Base-by-base conservation (phyloP, 2,329 filamentous ascomycete species). In the Akanthomyces dipterigenus region DNA sequence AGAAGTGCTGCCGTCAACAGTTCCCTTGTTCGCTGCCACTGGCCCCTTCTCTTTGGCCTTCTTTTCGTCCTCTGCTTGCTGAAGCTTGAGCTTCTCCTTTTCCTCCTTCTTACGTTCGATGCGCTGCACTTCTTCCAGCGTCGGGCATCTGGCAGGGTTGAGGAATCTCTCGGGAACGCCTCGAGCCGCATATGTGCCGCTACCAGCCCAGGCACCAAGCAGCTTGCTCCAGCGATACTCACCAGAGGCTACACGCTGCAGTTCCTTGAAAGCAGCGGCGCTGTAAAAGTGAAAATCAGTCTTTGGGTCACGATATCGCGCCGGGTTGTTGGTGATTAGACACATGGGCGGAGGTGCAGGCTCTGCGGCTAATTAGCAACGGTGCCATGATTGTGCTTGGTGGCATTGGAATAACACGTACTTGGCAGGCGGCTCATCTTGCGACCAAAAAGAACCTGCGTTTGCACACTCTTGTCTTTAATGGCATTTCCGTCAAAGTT, bases 261-360 rank as follows among this genome's bases (percentile, higher is more conserved):
- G 88, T 72, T 96, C 87, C 67, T 86, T 86, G 75, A 92, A 97
- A 0, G 92, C 93, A 64, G 88, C 84, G 48, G 85, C 79, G 71
- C 93, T 93, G 65, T 85, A 83, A 74, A 93, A 99, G 1, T 88
- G 85, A 18, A 98, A 80, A 0, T 90, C 90, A 0, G 93, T 98
- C 66, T 84, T 83, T 0, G 92, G 91, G 72, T 99, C 95, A 26
- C 87, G 84, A 73, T 96, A 98, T 60, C 86, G 86, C 14, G 93
- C 95, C 5, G 88, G 85, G 58, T 88, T 84, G 68, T 88, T 89
- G 1, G 91, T 97, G 70, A 98, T 93, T 54, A 87, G 88, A 73
- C 95, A 99, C 36, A 88, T 78, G 18, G 82, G 76, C 1, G 74
- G 70, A 16, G 80, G 76, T 3, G 80, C 70, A 20, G 80, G 82